Evolutionary conservation across 139 green algal genomes (phyloP).

Genomic region (Chlamydomonas sphaeroides): DNA sequence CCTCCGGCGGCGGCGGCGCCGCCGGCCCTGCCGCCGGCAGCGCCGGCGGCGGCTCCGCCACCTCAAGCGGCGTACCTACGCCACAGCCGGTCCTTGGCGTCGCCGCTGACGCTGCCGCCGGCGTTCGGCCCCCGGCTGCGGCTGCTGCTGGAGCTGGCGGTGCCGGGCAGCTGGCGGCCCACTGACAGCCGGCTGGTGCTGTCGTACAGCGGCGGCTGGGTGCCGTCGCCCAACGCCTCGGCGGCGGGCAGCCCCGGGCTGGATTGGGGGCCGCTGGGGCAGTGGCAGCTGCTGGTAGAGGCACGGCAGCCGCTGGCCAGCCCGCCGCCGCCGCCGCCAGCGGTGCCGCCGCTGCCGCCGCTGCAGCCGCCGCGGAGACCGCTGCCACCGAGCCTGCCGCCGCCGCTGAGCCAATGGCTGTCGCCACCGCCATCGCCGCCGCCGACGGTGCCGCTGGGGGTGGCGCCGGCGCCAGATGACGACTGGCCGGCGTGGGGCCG

Average conservation of each 20-base stretch:
- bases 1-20: too few species aligned
- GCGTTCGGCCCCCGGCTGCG: not conserved
- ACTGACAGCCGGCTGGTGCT: not conserved
- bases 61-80: not conserved
- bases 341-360: too few species aligned
- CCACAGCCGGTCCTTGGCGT: not conserved
- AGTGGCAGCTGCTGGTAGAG: not conserved
- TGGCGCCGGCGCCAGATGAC: too few species aligned
- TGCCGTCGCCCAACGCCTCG: not conserved
- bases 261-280: not conserved
- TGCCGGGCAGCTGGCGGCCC: not conserved
- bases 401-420: too few species aligned
- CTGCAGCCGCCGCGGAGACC: too few species aligned
- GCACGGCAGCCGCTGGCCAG: too few species aligned
- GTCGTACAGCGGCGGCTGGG: not conserved
- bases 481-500: too few species aligned
- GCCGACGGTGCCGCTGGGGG: too few species aligned
- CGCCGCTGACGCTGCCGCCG: constrained; percentile 1
- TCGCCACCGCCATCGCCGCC: too few species aligned
- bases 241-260: not conserved
- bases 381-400: too few species aligned
- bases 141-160: not conserved
- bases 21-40: too few species aligned
- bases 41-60: not conserved
- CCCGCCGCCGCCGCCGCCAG: too few species aligned